Base-by-base conservation (phyloP, 2,329 filamentous ascomycete species). In the Verticillium alfalfae region DNA sequence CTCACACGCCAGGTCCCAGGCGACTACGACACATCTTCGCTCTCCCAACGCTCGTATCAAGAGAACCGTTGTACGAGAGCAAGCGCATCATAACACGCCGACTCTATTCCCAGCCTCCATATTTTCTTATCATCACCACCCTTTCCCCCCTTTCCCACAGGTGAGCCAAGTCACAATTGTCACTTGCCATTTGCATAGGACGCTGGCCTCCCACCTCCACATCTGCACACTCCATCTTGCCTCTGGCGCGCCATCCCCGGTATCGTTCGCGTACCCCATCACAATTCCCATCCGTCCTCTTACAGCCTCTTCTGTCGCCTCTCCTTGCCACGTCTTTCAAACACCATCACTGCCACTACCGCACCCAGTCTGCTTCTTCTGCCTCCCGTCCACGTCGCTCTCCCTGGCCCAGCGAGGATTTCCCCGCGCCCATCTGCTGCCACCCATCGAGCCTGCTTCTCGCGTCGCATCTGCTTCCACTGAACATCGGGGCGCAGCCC, bases 401-500 rank as follows among this genome's bases (percentile, higher is more conserved):
- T 16, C 39, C 16, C 39, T 15, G 39, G 39, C 39, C 39, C 39
- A 16, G 39, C 16, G 15, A 41, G 39, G 13, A 16, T 7, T 7
- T 41, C 16, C 16, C 39, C 39, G 39, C 39, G 39, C 39, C 39
- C 22, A 18, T 18, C 18, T 52, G 18, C 45, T 52, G 45, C 18
- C 45, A 52, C 45, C 54, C 34, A 56, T 34, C 34, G 54, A 36
- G 31, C 55, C 34, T 36, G 55, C 13, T 37, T 57, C n/a, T 37
- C 55, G 55, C 60, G 58, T 55, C 34, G 58, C 60, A 39, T 57
- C 57, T 56, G 52, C 59, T 59, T 60, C 58, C 49, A 26, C 54
- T 39, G 39, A 62, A 34, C 56, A 31, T 34, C 41, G 56, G 55
- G 58, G 55, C 55, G 26, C 54, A 57, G 59, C 61, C 67, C 66